Evolutionary conservation across 2,329 filamentous ascomycete genomes (phyloP).

Genomic region (Xylariaceae sp.): DNA sequence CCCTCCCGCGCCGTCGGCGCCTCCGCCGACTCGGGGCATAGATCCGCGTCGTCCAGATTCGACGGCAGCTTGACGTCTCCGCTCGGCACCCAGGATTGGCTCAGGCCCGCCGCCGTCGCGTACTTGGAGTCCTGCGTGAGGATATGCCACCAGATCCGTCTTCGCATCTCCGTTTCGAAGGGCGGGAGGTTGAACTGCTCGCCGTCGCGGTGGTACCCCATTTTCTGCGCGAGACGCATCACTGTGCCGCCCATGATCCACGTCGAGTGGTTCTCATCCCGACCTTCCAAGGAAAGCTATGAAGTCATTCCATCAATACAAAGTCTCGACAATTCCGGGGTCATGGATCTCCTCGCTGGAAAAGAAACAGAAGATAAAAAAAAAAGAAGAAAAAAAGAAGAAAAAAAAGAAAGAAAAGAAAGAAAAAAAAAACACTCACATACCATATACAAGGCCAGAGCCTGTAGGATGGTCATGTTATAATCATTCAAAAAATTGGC

Average conservation of each 20-base stretch:
- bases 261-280: slow-evolving; percentile 20
- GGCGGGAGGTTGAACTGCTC: slow-evolving; percentile 31
- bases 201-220: slow-evolving; percentile 39
- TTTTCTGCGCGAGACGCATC: slow-evolving; percentile 38
- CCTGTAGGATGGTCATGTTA: slow-evolving; percentile 34
- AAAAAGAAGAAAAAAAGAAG: no score
- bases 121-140: slow-evolving; percentile 29
- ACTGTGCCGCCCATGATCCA: slow-evolving; percentile 34
- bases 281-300: slow-evolving; percentile 16
- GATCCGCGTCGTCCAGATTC: slow-evolving; percentile 30
- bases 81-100: slow-evolving; percentile 21
- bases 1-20: slow-evolving; percentile 15
- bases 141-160: slow-evolving; percentile 40
- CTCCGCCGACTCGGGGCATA: slow-evolving; percentile 22
- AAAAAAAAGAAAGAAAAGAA: no score
- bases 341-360: background rate
- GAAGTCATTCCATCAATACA: background rate
- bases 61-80: slow-evolving; percentile 23
- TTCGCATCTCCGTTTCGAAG: slow-evolving; percentile 40
- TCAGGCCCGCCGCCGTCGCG: slow-evolving; percentile 25
- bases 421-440: background rate
- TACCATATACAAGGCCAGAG: slow-evolving; percentile 30
- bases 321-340: background rate
- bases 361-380: background rate
- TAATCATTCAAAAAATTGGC: slow-evolving; percentile 32